Conservation (phyloP, 257 asterid genomes). For the Cynanchum wilfordii region DNA sequence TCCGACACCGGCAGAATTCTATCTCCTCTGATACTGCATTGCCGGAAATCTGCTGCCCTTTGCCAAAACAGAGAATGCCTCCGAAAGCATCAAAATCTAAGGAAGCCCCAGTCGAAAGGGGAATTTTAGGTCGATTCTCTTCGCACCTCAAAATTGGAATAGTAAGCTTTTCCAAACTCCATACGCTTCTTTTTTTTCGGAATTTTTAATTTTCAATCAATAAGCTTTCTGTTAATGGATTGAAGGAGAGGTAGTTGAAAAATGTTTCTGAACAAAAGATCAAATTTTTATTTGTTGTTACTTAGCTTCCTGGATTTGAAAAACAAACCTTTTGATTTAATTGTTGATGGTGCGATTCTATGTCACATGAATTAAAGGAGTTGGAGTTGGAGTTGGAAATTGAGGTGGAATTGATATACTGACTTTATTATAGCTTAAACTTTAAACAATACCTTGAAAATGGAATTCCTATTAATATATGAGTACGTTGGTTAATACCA, state of each 20-base stretch:
- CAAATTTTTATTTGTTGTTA: neutral
- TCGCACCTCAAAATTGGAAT: constrained; percentile 97
- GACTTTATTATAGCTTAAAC: neutral
- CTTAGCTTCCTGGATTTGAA: neutral
- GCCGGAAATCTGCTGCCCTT: neutral
- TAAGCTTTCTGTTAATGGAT: neutral
- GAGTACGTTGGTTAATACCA: neutral
- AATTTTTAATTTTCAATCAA: neutral
- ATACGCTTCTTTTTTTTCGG: neutral
- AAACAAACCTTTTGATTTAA: neutral
- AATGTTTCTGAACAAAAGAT: neutral
- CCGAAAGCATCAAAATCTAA: constrained; percentile 88
- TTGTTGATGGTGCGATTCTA: neutral
- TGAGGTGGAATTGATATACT: neutral
- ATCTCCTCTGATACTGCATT: neutral
- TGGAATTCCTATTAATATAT: too few species aligned
- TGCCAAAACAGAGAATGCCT: constrained; percentile 53
- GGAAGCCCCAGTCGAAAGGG: constrained; percentile 80
- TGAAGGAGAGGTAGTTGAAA: neutral
- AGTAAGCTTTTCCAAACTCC: constrained; percentile 33
- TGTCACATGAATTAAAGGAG: neutral
- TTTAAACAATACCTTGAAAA: neutral
- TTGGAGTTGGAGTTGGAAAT: too few species aligned
- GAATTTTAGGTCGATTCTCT: constrained; percentile 92
- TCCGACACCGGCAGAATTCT: neutral